Base-by-base conservation (phyloP, 306 rosid species). In the Begonia loranthoides region DNA sequence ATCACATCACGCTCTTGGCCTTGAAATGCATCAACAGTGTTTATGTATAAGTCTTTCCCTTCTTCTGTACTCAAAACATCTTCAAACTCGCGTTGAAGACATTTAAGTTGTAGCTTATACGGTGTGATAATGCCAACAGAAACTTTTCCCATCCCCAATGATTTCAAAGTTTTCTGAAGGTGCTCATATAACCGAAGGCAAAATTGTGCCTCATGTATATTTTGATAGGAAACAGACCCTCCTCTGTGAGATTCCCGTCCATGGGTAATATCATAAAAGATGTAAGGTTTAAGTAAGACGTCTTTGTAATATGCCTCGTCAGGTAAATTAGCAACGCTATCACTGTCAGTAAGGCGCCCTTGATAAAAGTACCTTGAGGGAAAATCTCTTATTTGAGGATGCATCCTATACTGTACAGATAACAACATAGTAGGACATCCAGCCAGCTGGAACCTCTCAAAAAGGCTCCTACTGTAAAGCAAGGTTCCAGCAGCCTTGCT, bases 401-500 rank as follows among this genome's bases (percentile, higher is more conserved):
- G 99, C 99, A 90, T 90, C 72, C 95, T 70, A 66, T 90, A 90
- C 68, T 90, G 99, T 58, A 90, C 87, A 34, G 99, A 90, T 66
- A 90, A 66, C 80, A 90, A 67, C 87, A 90, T 90, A 44, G 99
- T 82, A 1, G 95, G 99, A 66, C 99, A 90, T 48, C 93, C 89
- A 49, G 94, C 87, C 53, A 69, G 95, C 73, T 85, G 99, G 77
- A 90, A 90, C 72, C 99, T 82, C 64, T 90, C 95, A 51, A 90
- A 90, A 52, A 90, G 94, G 65, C 99, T 90, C 64, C 99, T 76
- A 70, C 99, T 90, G 56, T 90, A 90, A 70, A 90, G 70, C 83
- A 90, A 70, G 44, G 99, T 90, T 57, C 99, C 99, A 21, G 99
- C 95, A 16, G 99, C 99, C 87, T 90, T 90, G 76, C 99, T 90